phyloP scores from a whole-genome alignment of 371 early-diverging fungal genomes.

The Mucor piriformis region DNA sequence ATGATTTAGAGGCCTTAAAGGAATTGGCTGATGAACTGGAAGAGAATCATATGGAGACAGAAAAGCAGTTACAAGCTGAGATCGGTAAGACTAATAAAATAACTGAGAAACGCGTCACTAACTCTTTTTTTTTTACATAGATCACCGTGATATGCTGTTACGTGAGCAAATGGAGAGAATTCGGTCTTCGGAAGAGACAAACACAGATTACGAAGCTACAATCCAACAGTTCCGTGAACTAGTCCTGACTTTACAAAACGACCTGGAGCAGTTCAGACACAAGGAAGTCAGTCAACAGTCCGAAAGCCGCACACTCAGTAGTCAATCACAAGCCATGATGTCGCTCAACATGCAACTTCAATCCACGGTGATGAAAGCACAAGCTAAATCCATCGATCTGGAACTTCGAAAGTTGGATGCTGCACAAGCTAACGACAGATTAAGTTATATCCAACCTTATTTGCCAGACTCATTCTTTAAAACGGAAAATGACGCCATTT shows the following conservation, averaged over 20 bases:
- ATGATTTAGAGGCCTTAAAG: slow-evolving; percentile 88
- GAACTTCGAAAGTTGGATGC: slow-evolving; percentile 88
- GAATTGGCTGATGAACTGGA: slow-evolving; percentile 92
- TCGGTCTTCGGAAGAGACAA: slow-evolving; percentile 73
- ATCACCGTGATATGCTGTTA: slow-evolving; percentile 50
- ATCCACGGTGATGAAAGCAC: slow-evolving; percentile 80
- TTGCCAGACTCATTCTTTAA: slow-evolving; percentile 84
- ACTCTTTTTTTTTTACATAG: background rate
- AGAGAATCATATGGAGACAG: slow-evolving; percentile 86
- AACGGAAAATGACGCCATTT: slow-evolving; percentile 80
- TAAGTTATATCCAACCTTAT: slow-evolving; percentile 74
- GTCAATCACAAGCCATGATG: slow-evolving; percentile 85
- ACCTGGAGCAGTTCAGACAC: slow-evolving; percentile 69
- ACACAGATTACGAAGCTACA: slow-evolving; percentile 85
- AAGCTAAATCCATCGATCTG: slow-evolving; percentile 88
- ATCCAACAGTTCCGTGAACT: slow-evolving; percentile 89
- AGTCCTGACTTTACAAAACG: slow-evolving; percentile 76
- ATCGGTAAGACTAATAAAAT: slow-evolving; percentile 48
- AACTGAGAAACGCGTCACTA: background rate
- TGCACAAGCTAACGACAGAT: slow-evolving; percentile 78
- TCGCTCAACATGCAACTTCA: slow-evolving; percentile 81
- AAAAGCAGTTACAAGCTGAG: slow-evolving; percentile 83
- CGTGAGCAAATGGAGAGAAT: slow-evolving; percentile 64
- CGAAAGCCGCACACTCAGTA: slow-evolving; percentile 56
- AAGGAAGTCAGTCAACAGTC: slow-evolving; percentile 63